Evolutionary conservation across 371 early-diverging fungal species (phyloP).

Genomic region (Rhizopus microsporus): DNA sequence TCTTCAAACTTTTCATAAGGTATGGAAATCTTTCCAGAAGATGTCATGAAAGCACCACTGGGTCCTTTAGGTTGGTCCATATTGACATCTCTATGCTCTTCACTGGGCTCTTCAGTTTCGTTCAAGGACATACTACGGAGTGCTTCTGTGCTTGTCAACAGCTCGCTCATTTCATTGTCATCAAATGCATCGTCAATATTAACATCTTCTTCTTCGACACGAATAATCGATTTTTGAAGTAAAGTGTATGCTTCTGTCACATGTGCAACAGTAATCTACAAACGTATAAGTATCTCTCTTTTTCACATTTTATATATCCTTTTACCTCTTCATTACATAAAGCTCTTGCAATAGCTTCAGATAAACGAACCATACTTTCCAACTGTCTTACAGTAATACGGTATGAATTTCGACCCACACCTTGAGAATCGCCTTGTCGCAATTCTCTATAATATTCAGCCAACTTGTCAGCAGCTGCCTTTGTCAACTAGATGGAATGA

Average conservation of each 20-base stretch:
- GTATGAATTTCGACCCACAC: constrained; percentile 76
- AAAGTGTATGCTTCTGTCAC: constrained; percentile 94
- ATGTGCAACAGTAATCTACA: constrained; percentile 70
- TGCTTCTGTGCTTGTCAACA: constrained; percentile 42
- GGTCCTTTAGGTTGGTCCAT: constrained; percentile 34
- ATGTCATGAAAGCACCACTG: constrained; percentile 19
- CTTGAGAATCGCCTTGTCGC: constrained; percentile 87
- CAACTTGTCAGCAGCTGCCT: constrained; percentile 78
- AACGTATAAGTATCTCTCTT: neutral
- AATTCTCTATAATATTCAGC: constrained; percentile 90
- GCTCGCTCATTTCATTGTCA: constrained; percentile 41
- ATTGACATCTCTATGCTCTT: constrained; percentile 1
- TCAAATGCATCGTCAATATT: constrained; percentile 58
- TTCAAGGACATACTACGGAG: constrained; percentile 31
- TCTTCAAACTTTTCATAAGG: constrained; percentile 81
- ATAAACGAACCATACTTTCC: constrained; percentile 96
- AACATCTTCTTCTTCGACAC: constrained; percentile 89
- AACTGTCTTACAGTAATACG: constrained; percentile 99
- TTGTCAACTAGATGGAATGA: constrained; percentile 59
- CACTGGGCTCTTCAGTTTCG: constrained; percentile 13
- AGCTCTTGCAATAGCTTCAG: constrained; percentile 97
- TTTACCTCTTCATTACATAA: constrained; percentile 76
- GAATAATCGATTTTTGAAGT: constrained; percentile 90
- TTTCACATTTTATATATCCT: neutral
- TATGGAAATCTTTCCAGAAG: constrained; percentile 48